These are phyloP conservation scores for Geotrichum aggregatum DNA, from an alignment of 1,139 yeast species.

Conservation along the genomic window DNA sequence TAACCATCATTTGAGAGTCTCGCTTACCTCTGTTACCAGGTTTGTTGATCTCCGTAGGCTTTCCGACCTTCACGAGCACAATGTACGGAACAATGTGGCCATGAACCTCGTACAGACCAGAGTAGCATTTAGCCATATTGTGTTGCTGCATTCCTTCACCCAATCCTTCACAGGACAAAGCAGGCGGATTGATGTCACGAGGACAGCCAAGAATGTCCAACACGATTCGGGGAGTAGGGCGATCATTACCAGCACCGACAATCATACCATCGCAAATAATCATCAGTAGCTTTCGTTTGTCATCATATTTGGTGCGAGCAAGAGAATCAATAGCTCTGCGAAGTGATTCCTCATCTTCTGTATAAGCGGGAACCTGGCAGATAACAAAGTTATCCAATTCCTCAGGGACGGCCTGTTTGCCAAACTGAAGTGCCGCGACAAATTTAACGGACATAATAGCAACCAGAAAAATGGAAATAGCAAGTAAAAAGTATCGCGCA, in stretches of 20 bases:
- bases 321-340: slow-evolving; percentile 44
- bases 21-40: slow-evolving; percentile 47
- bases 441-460: slow-evolving; percentile 40
- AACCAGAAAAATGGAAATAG: slow-evolving; percentile 41
- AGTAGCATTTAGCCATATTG: slow-evolving; percentile 42
- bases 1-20: slow-evolving; percentile 42
- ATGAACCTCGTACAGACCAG: slow-evolving; percentile 42
- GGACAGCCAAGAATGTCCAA: slow-evolving; percentile 43
- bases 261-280: slow-evolving; percentile 45
- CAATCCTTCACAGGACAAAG: slow-evolving; percentile 40
- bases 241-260: slow-evolving; percentile 44
- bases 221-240: slow-evolving; percentile 44
- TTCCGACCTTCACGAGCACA: slow-evolving; percentile 42
- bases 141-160: slow-evolving; percentile 44
- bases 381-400: slow-evolving; percentile 42
- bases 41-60: slow-evolving; percentile 35
- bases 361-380: slow-evolving; percentile 45
- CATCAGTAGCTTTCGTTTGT: slow-evolving; percentile 41
- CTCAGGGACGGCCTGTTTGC: slow-evolving; percentile 37
- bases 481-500: slow-evolving; percentile 43
- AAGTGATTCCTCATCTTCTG: slow-evolving; percentile 43
- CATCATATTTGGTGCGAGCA: slow-evolving; percentile 42
- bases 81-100: slow-evolving; percentile 43
- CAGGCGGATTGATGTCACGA: slow-evolving; percentile 41
- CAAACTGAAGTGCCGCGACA: slow-evolving; percentile 42